Base-by-base conservation (phyloP, 2,329 filamentous ascomycete genomes). In the Parasarocladium wereldwijsianum region DNA sequence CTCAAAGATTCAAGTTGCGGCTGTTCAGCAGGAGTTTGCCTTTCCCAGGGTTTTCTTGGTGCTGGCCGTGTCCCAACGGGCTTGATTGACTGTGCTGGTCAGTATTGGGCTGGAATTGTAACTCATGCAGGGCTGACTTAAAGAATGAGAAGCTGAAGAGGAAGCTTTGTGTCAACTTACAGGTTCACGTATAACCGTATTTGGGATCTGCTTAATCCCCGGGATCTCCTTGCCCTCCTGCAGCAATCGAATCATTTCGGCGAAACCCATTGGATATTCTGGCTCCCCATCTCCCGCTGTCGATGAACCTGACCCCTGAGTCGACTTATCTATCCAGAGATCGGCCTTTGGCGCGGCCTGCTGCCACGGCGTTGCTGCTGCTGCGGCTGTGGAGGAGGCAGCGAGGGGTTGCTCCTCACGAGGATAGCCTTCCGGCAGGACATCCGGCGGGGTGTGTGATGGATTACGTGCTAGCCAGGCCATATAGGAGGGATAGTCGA, bases 121-220 rank as follows among this genome's bases (percentile, higher is more conserved):
- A n/a, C n/a, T n/a, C n/a, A n/a, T n/a, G 26, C 11, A 5, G 5
- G 11, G 14, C 10, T 7, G 13, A 9, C 17, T 16, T 13, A 27
- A 12, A 4, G 14, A 6, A 12, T 24, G 11, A 4, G 11, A 8
- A 18, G 22, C 10, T 8, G 11, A n/a, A 19, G 12, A 5, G 23
- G 43, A 17, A 46, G 31, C n/a, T 22, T 10, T 10, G 4, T 12
- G 11, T 20, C 8, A 8, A 27, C 63, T 67, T 36, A 79, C 76
- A 36, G 82, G 69, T 4, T 78, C 77, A 32, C 73, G 64, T 13
- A 86, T 61, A 5, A 93, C 61, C 0, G 77, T 90, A 40, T 83
- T 70, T 4, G 86, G 84, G 31, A 94, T 87, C 38, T 93, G 72
- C 41, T 76, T 75, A 44, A 94, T 92, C 1, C 86, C 86, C 2